phyloP scores from a whole-genome alignment of 208 protist genomes.

The Trypanosoma lewisi region DNA sequence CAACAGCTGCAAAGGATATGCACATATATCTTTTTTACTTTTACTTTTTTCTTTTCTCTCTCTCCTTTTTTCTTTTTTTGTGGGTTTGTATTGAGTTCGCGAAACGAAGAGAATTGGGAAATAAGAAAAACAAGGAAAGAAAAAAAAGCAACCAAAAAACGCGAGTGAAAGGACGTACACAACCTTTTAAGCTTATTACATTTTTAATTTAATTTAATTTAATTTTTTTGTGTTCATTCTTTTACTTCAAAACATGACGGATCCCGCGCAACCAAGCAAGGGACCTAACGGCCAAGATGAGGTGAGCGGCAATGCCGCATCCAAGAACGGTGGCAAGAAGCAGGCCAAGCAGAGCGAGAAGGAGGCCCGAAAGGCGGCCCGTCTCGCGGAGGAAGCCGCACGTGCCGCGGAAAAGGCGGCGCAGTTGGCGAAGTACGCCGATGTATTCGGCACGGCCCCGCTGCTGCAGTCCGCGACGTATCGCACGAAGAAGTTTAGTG shows the following conservation, averaged over 20 bases:
- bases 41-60: slow-evolving; percentile 21
- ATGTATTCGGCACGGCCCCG: slow-evolving; percentile 68
- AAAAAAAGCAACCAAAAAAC: no score
- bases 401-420: slow-evolving; percentile 81
- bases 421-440: slow-evolving; percentile 69
- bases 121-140: no score
- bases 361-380: slow-evolving; percentile 80
- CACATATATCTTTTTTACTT: slow-evolving; percentile 9
- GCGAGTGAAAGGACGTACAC: no score
- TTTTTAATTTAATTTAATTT: no score
- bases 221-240: slow-evolving; percentile 3
- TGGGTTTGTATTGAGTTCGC: no score
- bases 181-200: no score
- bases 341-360: slow-evolving; percentile 69
- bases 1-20: not conserved
- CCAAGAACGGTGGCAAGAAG: slow-evolving; percentile 28
- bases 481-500: slow-evolving; percentile 40
- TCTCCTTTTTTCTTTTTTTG: no score
- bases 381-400: slow-evolving; percentile 80
- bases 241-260: slow-evolving; percentile 14
- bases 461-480: slow-evolving; percentile 84
- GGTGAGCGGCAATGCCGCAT: slow-evolving; percentile 2
- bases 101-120: slow-evolving; percentile 12
- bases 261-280: not conserved
- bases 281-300: slow-evolving; percentile 5